Percentiles rank a stretch among this genome's conserved stretches.
Conservation (phyloP, 2,329 filamentous ascomycete genomes). For the Mycocentrospora acerina region DNA sequence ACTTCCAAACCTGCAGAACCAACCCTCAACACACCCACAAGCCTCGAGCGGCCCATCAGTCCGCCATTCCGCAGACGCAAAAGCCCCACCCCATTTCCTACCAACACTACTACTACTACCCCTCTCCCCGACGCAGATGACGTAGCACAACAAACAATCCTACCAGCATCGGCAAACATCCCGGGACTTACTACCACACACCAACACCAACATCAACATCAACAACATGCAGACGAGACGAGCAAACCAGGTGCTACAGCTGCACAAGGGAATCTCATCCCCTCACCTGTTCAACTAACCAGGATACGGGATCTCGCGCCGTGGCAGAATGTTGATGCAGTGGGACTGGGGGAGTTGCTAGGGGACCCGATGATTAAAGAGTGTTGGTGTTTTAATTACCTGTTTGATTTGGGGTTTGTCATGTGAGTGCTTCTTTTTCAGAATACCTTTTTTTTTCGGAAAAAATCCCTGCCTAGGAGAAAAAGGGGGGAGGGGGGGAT, state of each 20-base stretch:
- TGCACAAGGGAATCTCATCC: constrained; percentile 1
- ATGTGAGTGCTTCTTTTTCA: constrained; percentile 45
- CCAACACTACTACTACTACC: too few relatives aligned
- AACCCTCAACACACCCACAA: constrained; percentile 1
- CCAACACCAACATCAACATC: too few relatives aligned
- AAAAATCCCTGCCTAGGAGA: not conserved
- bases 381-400: constrained; percentile 70
- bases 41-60: constrained; percentile 30
- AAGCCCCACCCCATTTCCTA: too few relatives aligned
- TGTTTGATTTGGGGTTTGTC: constrained; percentile 64
- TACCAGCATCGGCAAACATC: too few relatives aligned
- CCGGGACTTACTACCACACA: too few relatives aligned
- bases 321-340: constrained; percentile 63
- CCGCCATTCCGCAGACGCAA: constrained; percentile 25
- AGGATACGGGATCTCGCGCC: constrained; percentile 64
- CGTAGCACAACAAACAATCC: constrained; percentile 15
- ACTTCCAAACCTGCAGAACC: not conserved
- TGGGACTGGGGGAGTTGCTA: constrained; percentile 68
- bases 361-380: constrained; percentile 73
- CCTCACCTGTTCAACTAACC: constrained; percentile 72
- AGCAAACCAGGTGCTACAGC: too few relatives aligned
- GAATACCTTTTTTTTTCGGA: not conserved
- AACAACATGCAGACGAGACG: too few relatives aligned
- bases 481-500: too few relatives aligned
- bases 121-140: constrained; percentile 10